Base-by-base conservation (phyloP, 768 basidiomycete genomes). In the Gymnopilus junonius region DNA sequence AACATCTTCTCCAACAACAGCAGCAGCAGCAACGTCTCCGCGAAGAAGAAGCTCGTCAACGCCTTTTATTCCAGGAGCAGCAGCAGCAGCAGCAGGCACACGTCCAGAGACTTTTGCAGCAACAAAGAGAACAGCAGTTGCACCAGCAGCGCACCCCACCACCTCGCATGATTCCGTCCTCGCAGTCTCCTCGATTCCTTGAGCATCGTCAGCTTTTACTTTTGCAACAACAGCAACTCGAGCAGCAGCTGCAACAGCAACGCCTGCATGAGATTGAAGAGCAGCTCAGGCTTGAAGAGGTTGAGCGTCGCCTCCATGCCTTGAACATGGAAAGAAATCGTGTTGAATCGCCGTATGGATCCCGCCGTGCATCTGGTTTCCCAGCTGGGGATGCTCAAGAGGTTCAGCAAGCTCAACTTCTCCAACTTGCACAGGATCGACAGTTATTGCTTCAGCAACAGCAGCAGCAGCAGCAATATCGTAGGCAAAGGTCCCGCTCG, bases 141-240 rank as follows among this genome's bases (percentile, higher is more conserved):
- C 80, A 81, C 56, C 82, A 80, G 63, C 82, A 81, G 61, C 81
- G 79, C 27, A 88, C 89, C 0, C 89, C 92, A 1, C 89, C 91
- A 29, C 90, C 91, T 29, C 84, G 90, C 40, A 87, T 92, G 87
- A 84, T 86, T 29, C 87, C 90, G 5, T 83, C 85, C 21, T 87
- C 89, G 3, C 91, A 91, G 67, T 92, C 91, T 2, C 91, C 90
- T n/a, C 85, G 90, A 20, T 91, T 92, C 74, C 84, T 89, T 61
- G 90, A 91, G 62, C 88, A 90, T 61, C 87, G 90, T 48, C 91
- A 91, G 70, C 83, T 87, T 55, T 72, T 90, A 61, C 79, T 88
- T 42, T 76, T 89, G 20, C 90, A 90, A 68, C 87, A 90, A 63
- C 87, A 91, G 66, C 86, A 90, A 37, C 12, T 32, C 17, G 48